Evolutionary conservation across 2,329 filamentous ascomycete genomes (phyloP).

Genomic region (Myriosclerotinia curreyana): DNA sequence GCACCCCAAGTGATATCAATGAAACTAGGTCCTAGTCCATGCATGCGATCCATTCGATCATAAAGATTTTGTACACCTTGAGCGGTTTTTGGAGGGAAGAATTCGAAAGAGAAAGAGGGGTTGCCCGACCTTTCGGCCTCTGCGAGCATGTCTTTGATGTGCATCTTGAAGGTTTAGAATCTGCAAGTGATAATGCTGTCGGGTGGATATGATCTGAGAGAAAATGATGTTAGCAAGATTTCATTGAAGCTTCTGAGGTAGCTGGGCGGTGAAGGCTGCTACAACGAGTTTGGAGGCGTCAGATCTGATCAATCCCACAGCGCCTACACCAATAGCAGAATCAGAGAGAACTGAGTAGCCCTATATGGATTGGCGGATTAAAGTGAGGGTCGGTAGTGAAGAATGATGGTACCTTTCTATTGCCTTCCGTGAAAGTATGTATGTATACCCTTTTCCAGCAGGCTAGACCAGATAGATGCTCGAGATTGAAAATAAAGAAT

Average conservation of each 20-base stretch:
- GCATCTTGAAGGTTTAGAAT: conserved; percentile 61
- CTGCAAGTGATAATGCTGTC: conserved; percentile 6
- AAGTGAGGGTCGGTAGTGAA: not conserved
- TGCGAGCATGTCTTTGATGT: conserved; percentile 87
- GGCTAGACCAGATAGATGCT: conserved; percentile 14
- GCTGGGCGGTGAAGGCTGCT: not conserved
- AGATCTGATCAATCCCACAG: conserved; percentile 9
- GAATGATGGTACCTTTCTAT: conserved; percentile 8
- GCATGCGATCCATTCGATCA: conserved; percentile 99
- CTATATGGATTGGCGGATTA: not conserved
- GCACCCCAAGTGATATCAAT: conserved; percentile 99
- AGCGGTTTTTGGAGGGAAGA: conserved; percentile 96
- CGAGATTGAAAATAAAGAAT: conserved; percentile 14
- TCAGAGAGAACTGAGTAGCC: not conserved
- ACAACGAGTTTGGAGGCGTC: not conserved
- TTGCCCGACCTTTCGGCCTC: conserved; percentile 75
- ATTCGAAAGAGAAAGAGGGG: conserved; percentile 97
- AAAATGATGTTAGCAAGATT: conserved; percentile 19
- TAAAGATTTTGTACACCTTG: conserved; percentile 99
- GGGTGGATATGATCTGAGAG: conserved; percentile 18
- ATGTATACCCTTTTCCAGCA: conserved; percentile 1
- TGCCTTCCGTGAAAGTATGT: conserved; percentile 13
- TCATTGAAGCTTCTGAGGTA: not conserved
- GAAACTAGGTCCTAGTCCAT: conserved; percentile 87
- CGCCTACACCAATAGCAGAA: conserved; percentile 1